Evolutionary conservation across 768 basidiomycete species (phyloP), one percentile per base, ranked within the genome.

Genomic region (Leucocoprinus leucothites): DNA sequence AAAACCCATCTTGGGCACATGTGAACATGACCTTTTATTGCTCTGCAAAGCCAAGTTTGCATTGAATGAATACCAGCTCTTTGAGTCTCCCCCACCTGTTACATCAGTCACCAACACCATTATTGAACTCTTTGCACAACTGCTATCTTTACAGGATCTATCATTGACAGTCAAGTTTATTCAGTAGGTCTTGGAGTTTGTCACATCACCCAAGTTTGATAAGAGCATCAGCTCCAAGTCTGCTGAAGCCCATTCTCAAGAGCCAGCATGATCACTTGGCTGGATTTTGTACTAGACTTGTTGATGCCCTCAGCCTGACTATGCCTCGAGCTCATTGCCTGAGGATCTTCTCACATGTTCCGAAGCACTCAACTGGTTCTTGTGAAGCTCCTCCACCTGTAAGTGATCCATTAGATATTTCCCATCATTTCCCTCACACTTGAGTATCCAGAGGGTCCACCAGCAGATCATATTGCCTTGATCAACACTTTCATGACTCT

Each of bases 71-170:
- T 79, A 79, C 48, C 62, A 64, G 11, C 63, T 77, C 41, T 69
- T 80, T 2, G 86, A 87, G 61, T 82, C 89, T 7, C 84, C 90
- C 7, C 86, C 94, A 2, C 75, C 94, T 2, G 77, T 82, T 0
- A 93, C 92, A 0, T 82, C 89, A 3, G 89, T 93, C 9, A 89
- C 97, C 24, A 90, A 98, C 66, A 84, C 88, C 5, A 89, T 92
- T 0, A 86, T 98, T n/a, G 84, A 89, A 41, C 77, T 98, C 2
- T 98, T 98, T 62, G 76, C 91, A 0, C 78, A 81, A 34, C 71
- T 97, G 35, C 79, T 97, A 24, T 86, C 91, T 1, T 69, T 86
- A 21, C 95, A 97, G 67, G 91, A 91, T 60, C 68, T 84, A 1
- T 54, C 75, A 2, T 76, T 82, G 0, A 81, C 80, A 9, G 71